phyloP scores from a whole-genome alignment of 495 filamentous ascomycete species.

The Trichocladium antarcticum region DNA sequence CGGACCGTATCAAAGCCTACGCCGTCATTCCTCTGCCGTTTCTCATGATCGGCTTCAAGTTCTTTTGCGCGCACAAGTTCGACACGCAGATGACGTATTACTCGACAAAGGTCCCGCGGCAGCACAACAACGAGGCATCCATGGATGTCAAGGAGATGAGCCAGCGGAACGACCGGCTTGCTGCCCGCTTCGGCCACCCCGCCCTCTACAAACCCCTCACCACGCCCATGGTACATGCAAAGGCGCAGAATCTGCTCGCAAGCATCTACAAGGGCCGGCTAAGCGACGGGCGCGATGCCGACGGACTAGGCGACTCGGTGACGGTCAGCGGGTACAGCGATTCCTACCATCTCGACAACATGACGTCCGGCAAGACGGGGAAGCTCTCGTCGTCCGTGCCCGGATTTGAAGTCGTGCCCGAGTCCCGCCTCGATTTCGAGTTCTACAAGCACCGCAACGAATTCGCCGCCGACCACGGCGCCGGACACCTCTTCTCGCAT shows the following conservation, averaged over 20 bases:
- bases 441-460: slow-evolving; percentile 83
- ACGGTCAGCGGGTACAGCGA: slow-evolving; percentile 59
- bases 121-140: slow-evolving; percentile 39
- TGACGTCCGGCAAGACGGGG: slow-evolving; percentile 66
- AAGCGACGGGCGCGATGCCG: slow-evolving; percentile 37
- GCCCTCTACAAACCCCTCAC: slow-evolving; percentile 80
- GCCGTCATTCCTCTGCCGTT: slow-evolving; percentile 68
- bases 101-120: slow-evolving; percentile 50
- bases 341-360: slow-evolving; percentile 60
- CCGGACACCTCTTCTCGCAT: slow-evolving; percentile 59
- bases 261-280: slow-evolving; percentile 73
- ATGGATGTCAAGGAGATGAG: slow-evolving; percentile 34
- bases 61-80: slow-evolving; percentile 65
- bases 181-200: slow-evolving; percentile 77
- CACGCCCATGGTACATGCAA: slow-evolving; percentile 92
- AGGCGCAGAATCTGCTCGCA: slow-evolving; percentile 68
- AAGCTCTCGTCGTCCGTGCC: slow-evolving; percentile 43
- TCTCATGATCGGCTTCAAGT: slow-evolving; percentile 73
- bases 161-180: slow-evolving; percentile 56
- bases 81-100: slow-evolving; percentile 70
- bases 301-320: slow-evolving; percentile 44
- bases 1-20: slow-evolving; percentile 46
- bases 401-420: slow-evolving; percentile 80
- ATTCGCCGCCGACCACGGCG: slow-evolving; percentile 79
- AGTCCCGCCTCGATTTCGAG: slow-evolving; percentile 82